These are phyloP conservation scores for Lecanicillium sp. DNA, from an alignment of 2,329 filamentous ascomycete species.

Conservation along the genomic window DNA sequence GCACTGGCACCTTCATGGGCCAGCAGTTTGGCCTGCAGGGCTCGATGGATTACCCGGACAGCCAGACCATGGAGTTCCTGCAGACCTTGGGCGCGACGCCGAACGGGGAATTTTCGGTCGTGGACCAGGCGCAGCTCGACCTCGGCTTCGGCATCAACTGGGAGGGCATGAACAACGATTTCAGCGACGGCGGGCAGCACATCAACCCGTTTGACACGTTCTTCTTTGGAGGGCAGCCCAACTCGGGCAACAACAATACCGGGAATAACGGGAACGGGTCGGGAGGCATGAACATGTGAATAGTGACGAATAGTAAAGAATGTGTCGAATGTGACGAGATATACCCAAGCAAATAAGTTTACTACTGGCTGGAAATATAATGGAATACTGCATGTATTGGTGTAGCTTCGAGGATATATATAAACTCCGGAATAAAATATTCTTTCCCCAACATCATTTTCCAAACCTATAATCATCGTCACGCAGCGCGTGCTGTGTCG, in stretches of 20 bases:
- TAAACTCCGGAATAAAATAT: no score
- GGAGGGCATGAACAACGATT: conserved; percentile 58
- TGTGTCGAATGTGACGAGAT: no score
- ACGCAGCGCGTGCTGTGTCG: no score
- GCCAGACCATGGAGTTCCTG: conserved; percentile 46
- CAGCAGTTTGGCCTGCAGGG: conserved; percentile 30
- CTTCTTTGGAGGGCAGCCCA: conserved; percentile 53
- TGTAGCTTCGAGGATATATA: no score
- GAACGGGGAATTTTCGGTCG: conserved; percentile 26
- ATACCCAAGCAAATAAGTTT: no score
- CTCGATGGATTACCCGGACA: conserved; percentile 38
- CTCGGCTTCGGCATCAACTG: conserved; percentile 62
- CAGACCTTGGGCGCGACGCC: conserved; percentile 36
- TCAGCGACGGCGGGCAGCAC: conserved; percentile 51
- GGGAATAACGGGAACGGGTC: conserved; percentile 6
- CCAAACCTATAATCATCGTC: no score
- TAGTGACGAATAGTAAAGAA: no score
- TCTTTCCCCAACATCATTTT: no score
- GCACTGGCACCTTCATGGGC: conserved; percentile 26
- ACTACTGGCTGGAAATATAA: no score
- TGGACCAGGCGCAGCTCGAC: conserved; percentile 49
- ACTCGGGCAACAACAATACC: conserved; percentile 3
- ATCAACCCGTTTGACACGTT: conserved; percentile 68
- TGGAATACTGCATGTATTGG: no score
- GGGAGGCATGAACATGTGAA: conserved; percentile 1